Evolutionary conservation across 2,329 filamentous ascomycete species (phyloP), one percentile per base, ranked within the genome.

Genomic region (Coniella lustricola): DNA sequence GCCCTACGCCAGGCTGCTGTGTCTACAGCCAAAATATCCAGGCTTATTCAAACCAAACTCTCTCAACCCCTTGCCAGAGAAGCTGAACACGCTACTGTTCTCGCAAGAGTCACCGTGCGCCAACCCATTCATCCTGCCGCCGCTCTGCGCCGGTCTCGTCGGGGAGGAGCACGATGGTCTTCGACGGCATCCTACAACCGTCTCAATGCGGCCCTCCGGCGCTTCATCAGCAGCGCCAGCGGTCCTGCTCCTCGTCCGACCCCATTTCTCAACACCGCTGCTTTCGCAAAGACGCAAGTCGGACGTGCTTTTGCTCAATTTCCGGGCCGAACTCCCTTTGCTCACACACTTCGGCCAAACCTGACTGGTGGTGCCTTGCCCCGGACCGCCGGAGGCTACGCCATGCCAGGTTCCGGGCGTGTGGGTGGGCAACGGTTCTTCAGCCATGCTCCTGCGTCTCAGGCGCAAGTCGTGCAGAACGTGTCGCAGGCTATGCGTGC

Each of bases 401-500:
- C 76, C 55, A 70, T 87, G 34, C 69, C 76, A 48, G 87, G 87
- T 25, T 79, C 82, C 43, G 84, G 84, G 29, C 76, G 82, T 40
- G 65, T 80, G 50, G 82, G 86, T 56, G 87, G 85, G 38, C 81
- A 83, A 20, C 79, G 91, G 56, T 91, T 91, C 71, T 97, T 97
- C 69, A 94, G 89, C 1, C 90, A 96, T 68, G 80, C 82, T 1
- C 89, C 91, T 1, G 85, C 87, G 9, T 81, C 84, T 7, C 90
- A 89, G 34, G 89, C 90, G 1, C 88, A 97, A 64, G 89, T 97
- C 40, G 80, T 97, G 44, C 86, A 93, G 65, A 95, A 95, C 67
- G 91, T 96, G n/a, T 95, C 89, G 12, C 84, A 90, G 58, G 93
- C 90, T 4, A 84, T 97, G 60, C 82, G 93, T 46, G 90, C 90